Evolutionary conservation across 2,329 filamentous ascomycete species (phyloP), one percentile per base, ranked within the genome.

Genomic region (Sclerotinia sclerotiorum): DNA sequence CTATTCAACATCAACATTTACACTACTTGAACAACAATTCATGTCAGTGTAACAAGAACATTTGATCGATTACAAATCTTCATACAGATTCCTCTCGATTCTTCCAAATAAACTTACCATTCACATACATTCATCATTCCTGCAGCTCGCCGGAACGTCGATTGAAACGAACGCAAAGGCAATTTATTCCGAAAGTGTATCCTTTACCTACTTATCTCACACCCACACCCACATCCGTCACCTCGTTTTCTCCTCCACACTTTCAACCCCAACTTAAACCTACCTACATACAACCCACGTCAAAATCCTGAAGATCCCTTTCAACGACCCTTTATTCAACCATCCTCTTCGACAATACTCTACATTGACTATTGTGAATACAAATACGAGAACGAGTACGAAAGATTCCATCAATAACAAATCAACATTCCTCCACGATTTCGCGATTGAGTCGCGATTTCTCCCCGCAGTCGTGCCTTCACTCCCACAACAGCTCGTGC

Each of bases 391-490:
- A 19, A 52, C 49, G 3, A 56, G 13, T 15, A 42, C 39, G 39
- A 42, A 42, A 44, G 17, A 24, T n/a, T 19, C 39, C 24, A 21
- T 60, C 51, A 49, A 49, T 24, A 51, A 29, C 55, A 60, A 48
- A 35, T 10, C 64, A 24, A 51, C 64, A 67, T 67, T 67, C 60
- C 32, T 42, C 55, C 39, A 61, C 67, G 4, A 24, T 44, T 51
- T 72, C 69, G 75, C 76, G 74, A 75, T 70, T 68, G 70, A 19
- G 62, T 76, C 75, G 76, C 76, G 76, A 75, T 72, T 74, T 71
- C 24, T 58, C 19, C 51, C 66, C 69, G 65, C 71, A 73, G 70
- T 74, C 71, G 69, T 76, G 74, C 75, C 72, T 74, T 70, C 70
- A 54, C 69, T 65, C 51, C 69, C 29, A 71, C 65, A 73, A 65